Evolutionary conservation across 192 early-diverging fungal genomes (phyloP).

Genomic region (Mortierella antarctica): DNA sequence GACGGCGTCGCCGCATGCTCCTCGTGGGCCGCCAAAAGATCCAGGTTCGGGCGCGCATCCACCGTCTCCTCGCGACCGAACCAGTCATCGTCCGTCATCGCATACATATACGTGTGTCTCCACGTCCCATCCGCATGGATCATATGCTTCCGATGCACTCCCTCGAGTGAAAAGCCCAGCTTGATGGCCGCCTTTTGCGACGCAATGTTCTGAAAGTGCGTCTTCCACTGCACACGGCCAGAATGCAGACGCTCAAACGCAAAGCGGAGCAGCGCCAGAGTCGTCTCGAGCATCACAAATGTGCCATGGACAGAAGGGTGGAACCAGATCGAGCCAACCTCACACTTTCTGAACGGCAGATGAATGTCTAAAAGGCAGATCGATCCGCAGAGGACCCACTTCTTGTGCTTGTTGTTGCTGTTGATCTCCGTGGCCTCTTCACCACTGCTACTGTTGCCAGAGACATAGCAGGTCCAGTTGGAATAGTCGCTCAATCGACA

Average conservation of each 20-base stretch:
- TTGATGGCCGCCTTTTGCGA: constrained; percentile 55
- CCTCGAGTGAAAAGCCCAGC: constrained; percentile 49
- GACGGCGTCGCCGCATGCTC: neutral
- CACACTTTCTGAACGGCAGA: constrained; percentile 14
- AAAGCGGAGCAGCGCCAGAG: constrained; percentile 33
- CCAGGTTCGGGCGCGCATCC: constrained; percentile 6
- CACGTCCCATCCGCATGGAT: constrained; percentile 40
- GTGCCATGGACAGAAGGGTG: constrained; percentile 40
- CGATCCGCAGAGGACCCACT: constrained; percentile 33
- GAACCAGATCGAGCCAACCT: constrained; percentile 42
- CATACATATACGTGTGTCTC: constrained; percentile 39
- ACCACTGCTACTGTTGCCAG: neutral
- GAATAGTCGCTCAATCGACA: neutral
- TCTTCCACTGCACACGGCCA: constrained; percentile 57
- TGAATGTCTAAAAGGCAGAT: constrained; percentile 37
- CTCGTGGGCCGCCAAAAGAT: neutral
- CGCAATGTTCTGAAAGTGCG: constrained; percentile 49
- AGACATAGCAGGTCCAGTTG: constrained; percentile 36
- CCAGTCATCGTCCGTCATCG: constrained; percentile 55
- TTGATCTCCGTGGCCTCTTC: neutral
- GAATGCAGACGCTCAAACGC: constrained; percentile 30
- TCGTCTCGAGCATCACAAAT: constrained; percentile 45
- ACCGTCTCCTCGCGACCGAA: constrained; percentile 18
- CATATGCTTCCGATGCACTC: constrained; percentile 44
- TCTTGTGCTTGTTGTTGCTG: neutral